These are phyloP conservation scores for Karstenula rhodostoma DNA, from an alignment of 2,329 filamentous ascomycete genomes.

Conservation along the genomic window DNA sequence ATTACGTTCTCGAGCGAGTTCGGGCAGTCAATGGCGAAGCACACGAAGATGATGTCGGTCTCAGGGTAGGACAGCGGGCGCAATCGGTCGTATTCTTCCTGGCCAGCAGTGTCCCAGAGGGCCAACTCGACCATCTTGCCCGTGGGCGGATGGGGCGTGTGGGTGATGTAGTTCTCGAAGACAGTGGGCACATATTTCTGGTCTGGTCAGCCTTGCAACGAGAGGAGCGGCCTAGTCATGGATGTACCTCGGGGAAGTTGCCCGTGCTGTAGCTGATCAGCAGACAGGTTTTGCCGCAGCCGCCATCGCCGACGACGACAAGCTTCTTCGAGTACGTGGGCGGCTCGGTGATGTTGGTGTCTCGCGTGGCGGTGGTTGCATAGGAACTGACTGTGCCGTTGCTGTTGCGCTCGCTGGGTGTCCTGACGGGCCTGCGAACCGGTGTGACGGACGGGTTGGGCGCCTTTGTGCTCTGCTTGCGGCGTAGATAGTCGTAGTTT, in stretches of 20 bases:
- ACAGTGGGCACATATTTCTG: constrained; percentile 99
- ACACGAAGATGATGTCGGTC: constrained; percentile 97
- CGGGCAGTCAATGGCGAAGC: constrained; percentile 98
- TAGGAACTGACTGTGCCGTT: constrained; percentile 90
- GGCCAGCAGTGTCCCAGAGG: constrained; percentile 97
- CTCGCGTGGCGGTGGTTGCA: constrained; percentile 76
- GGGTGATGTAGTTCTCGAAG: constrained; percentile 99
- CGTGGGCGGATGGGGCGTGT: constrained; percentile 84
- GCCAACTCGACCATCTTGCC: constrained; percentile 97
- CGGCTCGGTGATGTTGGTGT: constrained; percentile 88
- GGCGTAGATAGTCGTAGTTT: constrained; percentile 65
- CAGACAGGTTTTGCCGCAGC: constrained; percentile 97
- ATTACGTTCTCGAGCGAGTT: constrained; percentile 98
- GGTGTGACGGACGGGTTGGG: constrained; percentile 45
- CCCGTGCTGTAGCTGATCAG: constrained; percentile 99
- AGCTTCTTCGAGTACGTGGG: constrained; percentile 99
- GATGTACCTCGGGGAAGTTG: constrained; percentile 93
- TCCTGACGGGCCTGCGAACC: constrained; percentile 56
- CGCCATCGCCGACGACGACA: constrained; percentile 96
- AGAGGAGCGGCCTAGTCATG: neutral
- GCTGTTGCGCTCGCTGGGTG: constrained; percentile 73
- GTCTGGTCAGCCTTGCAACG: constrained; percentile 15
- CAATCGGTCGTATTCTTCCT: constrained; percentile 97
- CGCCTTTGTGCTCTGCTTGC: constrained; percentile 61
- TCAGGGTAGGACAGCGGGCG: constrained; percentile 96